Conservation (phyloP, 768 basidiomycete species). For the Mycena rosella region DNA sequence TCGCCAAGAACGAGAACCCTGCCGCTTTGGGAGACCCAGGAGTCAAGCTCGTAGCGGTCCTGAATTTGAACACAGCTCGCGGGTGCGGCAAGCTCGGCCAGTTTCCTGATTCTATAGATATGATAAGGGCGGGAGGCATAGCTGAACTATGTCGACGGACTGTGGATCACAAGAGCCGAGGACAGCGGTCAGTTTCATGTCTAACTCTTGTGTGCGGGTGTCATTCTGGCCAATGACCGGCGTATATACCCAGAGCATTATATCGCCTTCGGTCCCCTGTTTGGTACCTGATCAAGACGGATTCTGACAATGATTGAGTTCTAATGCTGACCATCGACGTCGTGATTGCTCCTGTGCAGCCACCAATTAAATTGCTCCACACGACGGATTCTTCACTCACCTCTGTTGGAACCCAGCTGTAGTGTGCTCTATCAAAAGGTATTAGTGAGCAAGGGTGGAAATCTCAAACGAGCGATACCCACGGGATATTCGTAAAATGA, state of each 20-base stretch:
- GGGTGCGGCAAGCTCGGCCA: conserved; percentile 16
- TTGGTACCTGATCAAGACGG: neutral
- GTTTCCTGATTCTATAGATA: neutral
- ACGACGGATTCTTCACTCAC: neutral
- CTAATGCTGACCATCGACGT: neutral
- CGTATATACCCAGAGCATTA: conserved; percentile 10
- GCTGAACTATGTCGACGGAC: neutral
- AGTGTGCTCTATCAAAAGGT: conserved; percentile 1
- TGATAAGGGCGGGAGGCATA: neutral
- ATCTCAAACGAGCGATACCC: neutral
- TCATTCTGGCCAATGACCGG: conserved; percentile 6
- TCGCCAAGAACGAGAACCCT: conserved; percentile 22
- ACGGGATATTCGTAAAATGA: neutral
- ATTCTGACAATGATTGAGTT: neutral
- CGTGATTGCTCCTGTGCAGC: neutral
- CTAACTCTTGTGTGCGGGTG: neutral
- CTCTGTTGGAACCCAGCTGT: conserved; percentile 15
- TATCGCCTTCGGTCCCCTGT: conserved; percentile 11
- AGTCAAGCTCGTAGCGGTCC: conserved; percentile 2
- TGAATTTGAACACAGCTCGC: conserved; percentile 10
- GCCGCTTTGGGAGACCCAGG: conserved; percentile 26
- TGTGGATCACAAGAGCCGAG: conserved; percentile 11
- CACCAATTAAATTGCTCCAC: no score
- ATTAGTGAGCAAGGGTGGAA: neutral
- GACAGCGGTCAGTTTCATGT: conserved; percentile 7